These are phyloP conservation scores for Trametes versicolor DNA, from an alignment of 1,284 basidiomycete species.

Conservation along the genomic window DNA sequence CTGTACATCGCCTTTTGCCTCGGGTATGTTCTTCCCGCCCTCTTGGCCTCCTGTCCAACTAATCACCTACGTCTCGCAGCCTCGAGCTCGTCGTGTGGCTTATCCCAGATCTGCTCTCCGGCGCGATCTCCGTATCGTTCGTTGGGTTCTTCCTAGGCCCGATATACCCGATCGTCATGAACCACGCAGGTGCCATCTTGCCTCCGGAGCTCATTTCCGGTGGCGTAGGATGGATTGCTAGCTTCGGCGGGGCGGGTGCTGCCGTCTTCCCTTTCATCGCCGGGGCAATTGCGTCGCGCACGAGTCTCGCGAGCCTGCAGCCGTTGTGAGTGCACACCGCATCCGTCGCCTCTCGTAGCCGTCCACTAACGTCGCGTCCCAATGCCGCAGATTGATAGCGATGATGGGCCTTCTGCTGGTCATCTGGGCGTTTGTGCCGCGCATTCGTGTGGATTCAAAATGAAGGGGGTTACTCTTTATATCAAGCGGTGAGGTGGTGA, in stretches of 20 bases:
- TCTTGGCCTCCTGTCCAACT: background rate
- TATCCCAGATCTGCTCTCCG: constrained; percentile 61
- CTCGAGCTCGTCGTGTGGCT: constrained; percentile 68
- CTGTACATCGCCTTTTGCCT: constrained; percentile 49
- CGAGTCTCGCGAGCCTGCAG: constrained; percentile 62
- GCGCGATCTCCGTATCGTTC: constrained; percentile 61
- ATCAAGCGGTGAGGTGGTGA: no score
- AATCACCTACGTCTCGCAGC: constrained; percentile 35
- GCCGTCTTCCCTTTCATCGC: constrained; percentile 66
- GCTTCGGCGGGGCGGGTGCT: constrained; percentile 61
- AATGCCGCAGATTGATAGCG: constrained; percentile 50
- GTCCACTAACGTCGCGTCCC: no score
- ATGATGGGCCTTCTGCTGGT: constrained; percentile 56
- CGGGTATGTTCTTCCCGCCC: constrained; percentile 36
- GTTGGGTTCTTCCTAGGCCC: constrained; percentile 63
- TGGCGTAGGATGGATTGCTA: constrained; percentile 65
- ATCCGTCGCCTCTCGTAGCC: background rate
- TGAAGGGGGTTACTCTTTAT: background rate
- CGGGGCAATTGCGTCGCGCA: constrained; percentile 58
- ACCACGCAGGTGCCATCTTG: constrained; percentile 56
- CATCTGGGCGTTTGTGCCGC: constrained; percentile 58
- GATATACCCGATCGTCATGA: constrained; percentile 65
- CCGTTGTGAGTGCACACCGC: constrained; percentile 57
- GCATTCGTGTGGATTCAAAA: constrained; percentile 9
- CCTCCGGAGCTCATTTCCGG: constrained; percentile 62